Evolutionary conservation across 371 early-diverging fungal species (phyloP), one percentile per base, ranked within the genome.

Genomic region (Mortierella sp.): DNA sequence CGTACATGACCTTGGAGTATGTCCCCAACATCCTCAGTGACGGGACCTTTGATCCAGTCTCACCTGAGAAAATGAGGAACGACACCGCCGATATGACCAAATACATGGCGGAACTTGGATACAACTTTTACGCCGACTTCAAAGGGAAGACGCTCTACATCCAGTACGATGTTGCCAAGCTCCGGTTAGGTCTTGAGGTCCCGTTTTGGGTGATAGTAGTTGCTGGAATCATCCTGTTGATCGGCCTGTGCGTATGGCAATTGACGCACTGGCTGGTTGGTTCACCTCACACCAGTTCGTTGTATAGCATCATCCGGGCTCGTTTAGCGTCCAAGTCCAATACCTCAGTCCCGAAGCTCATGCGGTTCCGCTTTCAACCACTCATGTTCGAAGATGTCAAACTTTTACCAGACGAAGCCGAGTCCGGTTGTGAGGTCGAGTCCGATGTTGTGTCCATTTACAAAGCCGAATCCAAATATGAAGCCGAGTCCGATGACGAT

Each of bases 81-180:
- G 54, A 12, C 2, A 21, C 61, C 2, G 1, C 18, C 2, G 47
- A 16, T 4, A 34, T 34, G 14, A 9, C 54, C 2, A 45, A 45
- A 2, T 47, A 45, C 39, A 16, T 62, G 51, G 52, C 58, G 10
- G 34, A 27, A 1, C n/a, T 58, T 1, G 65, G 65, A 30, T 53
- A 64, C 24, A 58, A 58, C 41, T 31, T 64, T 10, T 45, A 51
- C 2, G 1, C 23, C 1, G 49, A 51, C 21, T 64, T 14, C 4
- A 18, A 41, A 2, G 18, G 14, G 10, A 28, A 13, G 1, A 14
- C 28, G 24, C 42, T 56, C 7, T 56, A 56, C n/a, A 21, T 56
- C 0, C 4, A 52, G 1, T 64, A 27, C 39, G 65, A 64, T 27
- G 45, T 28, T 9, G n/a, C 18, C 7, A 51, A 51, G 16, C 9